Conservation (phyloP, 2,329 filamentous ascomycete genomes). For the Paracamarosporium sp. region DNA sequence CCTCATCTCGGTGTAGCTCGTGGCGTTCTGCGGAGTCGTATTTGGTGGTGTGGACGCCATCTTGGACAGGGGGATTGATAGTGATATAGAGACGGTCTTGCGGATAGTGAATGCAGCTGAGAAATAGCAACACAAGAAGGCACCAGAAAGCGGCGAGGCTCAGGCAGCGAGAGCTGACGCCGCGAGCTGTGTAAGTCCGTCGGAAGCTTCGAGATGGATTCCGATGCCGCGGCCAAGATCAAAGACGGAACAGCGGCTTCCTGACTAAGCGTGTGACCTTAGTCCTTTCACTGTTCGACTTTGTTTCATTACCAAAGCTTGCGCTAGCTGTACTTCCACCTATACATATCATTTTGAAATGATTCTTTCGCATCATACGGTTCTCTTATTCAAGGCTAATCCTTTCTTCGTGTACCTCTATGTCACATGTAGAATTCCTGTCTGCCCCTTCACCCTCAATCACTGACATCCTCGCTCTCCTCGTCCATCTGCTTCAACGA, state of each 20-base stretch:
- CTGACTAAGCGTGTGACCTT: background rate
- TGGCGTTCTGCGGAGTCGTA: background rate
- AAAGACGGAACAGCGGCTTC: background rate
- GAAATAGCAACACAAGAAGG: constrained; percentile 1
- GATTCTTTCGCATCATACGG: background rate
- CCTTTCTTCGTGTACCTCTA: background rate
- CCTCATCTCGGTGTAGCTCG: constrained; percentile 72
- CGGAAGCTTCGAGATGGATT: constrained; percentile 2
- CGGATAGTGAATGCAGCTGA: background rate
- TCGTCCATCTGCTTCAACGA: too few relatives aligned
- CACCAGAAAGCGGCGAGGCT: constrained; percentile 5
- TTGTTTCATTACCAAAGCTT: background rate
- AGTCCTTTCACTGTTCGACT: too few relatives aligned
- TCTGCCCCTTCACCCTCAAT: background rate
- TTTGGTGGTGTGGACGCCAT: constrained; percentile 26
- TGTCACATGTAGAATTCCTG: background rate
- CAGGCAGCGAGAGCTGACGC: background rate
- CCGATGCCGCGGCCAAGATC: constrained; percentile 3
- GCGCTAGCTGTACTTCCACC: background rate
- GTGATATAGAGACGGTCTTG: constrained; percentile 5
- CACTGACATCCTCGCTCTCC: too few relatives aligned
- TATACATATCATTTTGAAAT: background rate
- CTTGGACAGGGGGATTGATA: constrained; percentile 4
- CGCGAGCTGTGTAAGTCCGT: background rate
- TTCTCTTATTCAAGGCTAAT: background rate